Evolutionary conservation across 108 stramenopile species (phyloP).

Genomic region (Skeletonema potamos): DNA sequence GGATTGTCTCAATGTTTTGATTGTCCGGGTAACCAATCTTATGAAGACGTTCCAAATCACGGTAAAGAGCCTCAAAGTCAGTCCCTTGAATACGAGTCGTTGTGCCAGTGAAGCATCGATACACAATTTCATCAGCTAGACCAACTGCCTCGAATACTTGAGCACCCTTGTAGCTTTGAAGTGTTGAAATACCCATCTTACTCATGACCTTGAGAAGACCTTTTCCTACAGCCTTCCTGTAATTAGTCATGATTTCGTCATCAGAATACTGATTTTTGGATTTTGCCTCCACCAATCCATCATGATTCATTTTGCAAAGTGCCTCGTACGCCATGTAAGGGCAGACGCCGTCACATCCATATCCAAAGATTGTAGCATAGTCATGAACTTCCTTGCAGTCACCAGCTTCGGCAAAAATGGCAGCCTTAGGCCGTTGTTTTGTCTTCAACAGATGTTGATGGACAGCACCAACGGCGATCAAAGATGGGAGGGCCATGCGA

Average conservation of each 20-base stretch:
- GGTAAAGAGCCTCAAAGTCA: conserved; percentile 94
- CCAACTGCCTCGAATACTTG: conserved; percentile 98
- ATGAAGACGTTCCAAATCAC: conserved; percentile 92
- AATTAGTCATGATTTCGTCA: conserved; percentile 87
- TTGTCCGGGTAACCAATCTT: conserved; percentile 77
- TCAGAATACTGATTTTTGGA: conserved; percentile 80
- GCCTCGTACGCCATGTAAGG: conserved; percentile 98
- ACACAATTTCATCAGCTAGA: conserved; percentile 93
- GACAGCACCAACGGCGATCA: conserved; percentile 95
- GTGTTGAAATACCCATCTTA: conserved; percentile 96
- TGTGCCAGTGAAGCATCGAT: conserved; percentile 95
- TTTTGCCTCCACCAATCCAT: conserved; percentile 90
- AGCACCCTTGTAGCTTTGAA: conserved; percentile 96
- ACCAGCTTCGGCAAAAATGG: conserved; percentile 94
- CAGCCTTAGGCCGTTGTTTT: conserved; percentile 93
- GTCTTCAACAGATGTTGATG: conserved; percentile 96
- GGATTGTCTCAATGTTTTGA: conserved; percentile 51
- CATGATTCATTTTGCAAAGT: conserved; percentile 91
- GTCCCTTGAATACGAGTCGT: conserved; percentile 96
- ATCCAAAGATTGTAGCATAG: conserved; percentile 90
- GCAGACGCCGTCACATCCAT: conserved; percentile 95
- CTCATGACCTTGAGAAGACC: conserved; percentile 97
- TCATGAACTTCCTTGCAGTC: conserved; percentile 97
- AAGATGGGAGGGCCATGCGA: conserved; percentile 89
- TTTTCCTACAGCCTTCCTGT: conserved; percentile 94